phyloP scores from a whole-genome alignment of 2,329 filamentous ascomycete species.

The Ceratocystis cacaofunesta region DNA sequence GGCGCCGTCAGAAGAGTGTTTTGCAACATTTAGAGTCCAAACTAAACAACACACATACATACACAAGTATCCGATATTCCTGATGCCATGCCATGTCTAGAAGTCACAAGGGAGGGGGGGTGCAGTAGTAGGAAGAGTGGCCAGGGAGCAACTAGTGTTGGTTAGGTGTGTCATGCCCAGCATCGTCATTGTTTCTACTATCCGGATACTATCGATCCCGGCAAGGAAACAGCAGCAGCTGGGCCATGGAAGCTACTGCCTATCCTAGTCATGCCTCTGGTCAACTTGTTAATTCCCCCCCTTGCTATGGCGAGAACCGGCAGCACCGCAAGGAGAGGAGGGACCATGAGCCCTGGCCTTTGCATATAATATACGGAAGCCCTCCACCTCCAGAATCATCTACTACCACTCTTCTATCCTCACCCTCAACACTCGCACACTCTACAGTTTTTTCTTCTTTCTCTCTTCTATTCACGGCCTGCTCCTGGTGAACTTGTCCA shows the following conservation, averaged over 20 bases:
- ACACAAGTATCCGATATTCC: background rate
- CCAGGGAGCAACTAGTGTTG: background rate
- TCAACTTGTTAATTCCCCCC: background rate
- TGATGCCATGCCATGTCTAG: background rate
- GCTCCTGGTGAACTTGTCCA: constrained; percentile 17
- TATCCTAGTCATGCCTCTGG: no score
- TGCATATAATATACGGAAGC: constrained; percentile 3
- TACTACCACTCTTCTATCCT: constrained; percentile 3
- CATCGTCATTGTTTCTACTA: background rate
- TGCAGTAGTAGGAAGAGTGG: background rate
- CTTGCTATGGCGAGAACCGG: background rate
- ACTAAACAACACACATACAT: background rate
- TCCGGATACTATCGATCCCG: background rate
- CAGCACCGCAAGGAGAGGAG: background rate
- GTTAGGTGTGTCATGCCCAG: background rate
- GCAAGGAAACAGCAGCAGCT: background rate
- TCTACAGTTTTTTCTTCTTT: constrained; percentile 6
- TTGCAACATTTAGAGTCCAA: constrained; percentile 5
- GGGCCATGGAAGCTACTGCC: background rate
- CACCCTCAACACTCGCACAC: constrained; percentile 14
- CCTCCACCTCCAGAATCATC: background rate
- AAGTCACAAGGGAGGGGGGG: background rate
- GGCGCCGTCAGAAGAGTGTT: constrained; percentile 16
- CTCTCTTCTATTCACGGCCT: constrained; percentile 14
- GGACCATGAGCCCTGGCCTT: background rate